Percentiles rank a stretch among this genome's conserved stretches.
Evolutionary conservation across 2,329 filamentous ascomycete species (phyloP).

Genomic region (Colletotrichum cuscutae): DNA sequence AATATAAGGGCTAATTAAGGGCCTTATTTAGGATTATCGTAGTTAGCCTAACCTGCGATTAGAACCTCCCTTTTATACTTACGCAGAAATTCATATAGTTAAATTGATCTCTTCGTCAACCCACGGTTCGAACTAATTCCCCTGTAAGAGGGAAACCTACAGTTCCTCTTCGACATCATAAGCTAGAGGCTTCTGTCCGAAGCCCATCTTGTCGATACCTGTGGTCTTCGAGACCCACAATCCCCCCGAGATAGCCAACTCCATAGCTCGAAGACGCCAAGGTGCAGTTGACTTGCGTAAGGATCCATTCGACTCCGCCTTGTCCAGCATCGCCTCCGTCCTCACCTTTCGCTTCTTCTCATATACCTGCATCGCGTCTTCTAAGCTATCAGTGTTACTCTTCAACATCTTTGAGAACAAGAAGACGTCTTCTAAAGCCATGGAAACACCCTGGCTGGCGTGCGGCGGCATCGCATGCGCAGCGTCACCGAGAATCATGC

Average conservation of each 20-base stretch:
- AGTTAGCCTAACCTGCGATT: too few species aligned
- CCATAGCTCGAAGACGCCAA: slow-evolving; percentile 15
- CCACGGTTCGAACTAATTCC: too few species aligned
- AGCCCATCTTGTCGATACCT: slow-evolving; percentile 13
- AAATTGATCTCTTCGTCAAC: too few species aligned
- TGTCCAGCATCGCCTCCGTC: slow-evolving; percentile 17
- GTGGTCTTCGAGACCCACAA: slow-evolving; percentile 21
- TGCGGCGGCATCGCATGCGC: slow-evolving; percentile 66
- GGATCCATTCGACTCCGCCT: slow-evolving; percentile 9
- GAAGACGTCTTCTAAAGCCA: slow-evolving; percentile 66
- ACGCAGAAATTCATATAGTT: too few species aligned
- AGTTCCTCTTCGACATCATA: slow-evolving; percentile 25
- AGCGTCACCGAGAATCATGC: slow-evolving; percentile 65
- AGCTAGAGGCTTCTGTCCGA: slow-evolving; percentile 19
- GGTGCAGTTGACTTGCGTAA: slow-evolving; percentile 21
- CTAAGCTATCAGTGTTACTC: not conserved
- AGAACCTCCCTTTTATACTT: too few species aligned
- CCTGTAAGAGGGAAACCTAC: too few species aligned
- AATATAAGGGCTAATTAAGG: too few species aligned
- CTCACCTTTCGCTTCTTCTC: slow-evolving; percentile 14
- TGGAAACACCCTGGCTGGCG: slow-evolving; percentile 64
- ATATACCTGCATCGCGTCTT: slow-evolving; percentile 4
- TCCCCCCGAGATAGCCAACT: slow-evolving; percentile 19
- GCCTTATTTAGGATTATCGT: too few species aligned
- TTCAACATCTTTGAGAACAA: slow-evolving; percentile 53